Base-by-base conservation (phyloP, 441 rosid species). In the Eutrema salsugineum region DNA sequence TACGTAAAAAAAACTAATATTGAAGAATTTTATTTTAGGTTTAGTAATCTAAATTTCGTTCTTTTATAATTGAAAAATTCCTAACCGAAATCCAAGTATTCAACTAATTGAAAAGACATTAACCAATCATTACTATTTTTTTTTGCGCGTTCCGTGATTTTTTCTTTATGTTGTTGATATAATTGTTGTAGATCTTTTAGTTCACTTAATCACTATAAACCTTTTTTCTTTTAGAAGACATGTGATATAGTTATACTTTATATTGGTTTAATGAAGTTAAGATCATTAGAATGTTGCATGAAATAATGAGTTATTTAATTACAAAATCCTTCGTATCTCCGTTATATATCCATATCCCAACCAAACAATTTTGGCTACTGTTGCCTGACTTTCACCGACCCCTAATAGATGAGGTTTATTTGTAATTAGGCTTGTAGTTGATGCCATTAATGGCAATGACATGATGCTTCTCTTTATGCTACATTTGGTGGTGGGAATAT, bases 361-460 rank as follows among this genome's bases (percentile, higher is more conserved):
- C 42, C 24, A 33, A 55, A 33, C 22, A 15, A 33, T 1, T 9
- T 33, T 33, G 14, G 5, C 14, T 32, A 55, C 40, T 55, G 61
- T 55, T 16, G 61, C 27, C 61, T 55, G 42, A 55, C 42, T 55
- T 15, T 57, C n/a, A 57, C 43, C 43, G 62, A 35, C 43, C 15
- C 27, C 44, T 33, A 57, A 57, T 17, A 17, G 11, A 35, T 7
- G 33, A n/a, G 20, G 11, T 14, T 28, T 28, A 15, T 27, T 43
- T 28, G 66, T 28, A 49, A 64, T 64, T 48, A 48, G 46, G 12
- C 55, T 19, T 64, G 10, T 48, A 43, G 35, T 44, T 56, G 70
- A 73, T 73, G 60, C 66, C 77, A 73, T 48, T 65, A 38, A 48
- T 63, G 35, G 64, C 64, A 63, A 63, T 24, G 57, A 72, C 63